Evolutionary conservation across 2,329 filamentous ascomycete species (phyloP).

Genomic region (Exophiala viscosa): DNA sequence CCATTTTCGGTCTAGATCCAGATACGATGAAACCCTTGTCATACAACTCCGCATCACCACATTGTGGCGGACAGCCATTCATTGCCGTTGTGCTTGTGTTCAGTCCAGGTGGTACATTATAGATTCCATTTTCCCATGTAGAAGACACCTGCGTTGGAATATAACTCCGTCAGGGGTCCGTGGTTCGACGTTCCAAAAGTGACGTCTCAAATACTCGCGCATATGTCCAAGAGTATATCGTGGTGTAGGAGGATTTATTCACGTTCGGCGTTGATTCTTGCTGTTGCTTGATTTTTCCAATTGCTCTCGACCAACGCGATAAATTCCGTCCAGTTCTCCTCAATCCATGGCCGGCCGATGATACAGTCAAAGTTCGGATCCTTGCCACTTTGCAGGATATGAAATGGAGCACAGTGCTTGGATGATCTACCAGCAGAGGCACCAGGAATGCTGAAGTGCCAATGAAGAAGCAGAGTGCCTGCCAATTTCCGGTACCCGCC

Average conservation of each 20-base stretch:
- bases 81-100: constrained; percentile 10
- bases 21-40: constrained; percentile 11
- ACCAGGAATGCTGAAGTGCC: constrained; percentile 14
- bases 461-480: constrained; percentile 11
- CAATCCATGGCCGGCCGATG: constrained; percentile 22
- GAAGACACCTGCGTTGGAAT: constrained; percentile 1
- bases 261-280: background rate
- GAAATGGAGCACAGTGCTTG: constrained; percentile 13
- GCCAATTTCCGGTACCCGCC: constrained; percentile 15
- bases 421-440: background rate
- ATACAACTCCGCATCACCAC: constrained; percentile 9
- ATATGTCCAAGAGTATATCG: background rate
- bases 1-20: constrained; percentile 14
- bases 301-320: constrained; percentile 14
- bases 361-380: constrained; percentile 23
- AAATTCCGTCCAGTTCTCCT: constrained; percentile 19
- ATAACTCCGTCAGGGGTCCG: background rate
- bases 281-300: constrained; percentile 3
- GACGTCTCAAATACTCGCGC: background rate
- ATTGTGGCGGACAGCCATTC: background rate
- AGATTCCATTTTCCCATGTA: constrained; percentile 13
- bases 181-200: background rate
- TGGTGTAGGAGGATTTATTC: background rate
- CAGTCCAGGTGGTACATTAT: constrained; percentile 14
- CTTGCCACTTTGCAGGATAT: constrained; percentile 10